Percentiles rank a stretch among this genome's conserved stretches.
Conservation (phyloP, 2,329 filamentous ascomycete genomes). For the Talaromyces sp. region DNA sequence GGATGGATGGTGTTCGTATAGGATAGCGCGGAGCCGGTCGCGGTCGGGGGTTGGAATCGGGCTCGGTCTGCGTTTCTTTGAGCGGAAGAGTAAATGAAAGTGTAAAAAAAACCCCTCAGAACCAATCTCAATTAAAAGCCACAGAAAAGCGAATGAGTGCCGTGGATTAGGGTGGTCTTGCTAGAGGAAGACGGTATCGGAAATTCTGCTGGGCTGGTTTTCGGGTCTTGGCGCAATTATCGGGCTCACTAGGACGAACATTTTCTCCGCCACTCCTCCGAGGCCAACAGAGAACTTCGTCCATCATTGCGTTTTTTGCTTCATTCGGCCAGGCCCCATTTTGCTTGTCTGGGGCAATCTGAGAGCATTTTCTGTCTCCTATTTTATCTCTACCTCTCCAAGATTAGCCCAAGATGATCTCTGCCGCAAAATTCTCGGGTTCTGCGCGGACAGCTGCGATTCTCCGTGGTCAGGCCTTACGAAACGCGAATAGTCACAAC, state of each 20-base stretch:
- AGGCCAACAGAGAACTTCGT: background rate
- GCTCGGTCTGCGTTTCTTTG: background rate
- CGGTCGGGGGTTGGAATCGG: background rate
- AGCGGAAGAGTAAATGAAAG: background rate
- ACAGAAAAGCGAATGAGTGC: background rate
- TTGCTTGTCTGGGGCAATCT: background rate
- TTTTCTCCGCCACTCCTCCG: slow-evolving; percentile 15
- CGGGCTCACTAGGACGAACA: slow-evolving; percentile 17
- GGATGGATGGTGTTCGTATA: background rate
- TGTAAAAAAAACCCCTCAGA: background rate
- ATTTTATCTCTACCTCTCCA: slow-evolving; percentile 32
- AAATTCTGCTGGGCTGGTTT: background rate
- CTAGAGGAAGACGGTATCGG: background rate
- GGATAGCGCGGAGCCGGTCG: background rate
- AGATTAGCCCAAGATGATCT: slow-evolving; percentile 33
- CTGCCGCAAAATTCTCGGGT: slow-evolving; percentile 29
- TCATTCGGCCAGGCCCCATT: slow-evolving; percentile 11
- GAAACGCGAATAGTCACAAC: slow-evolving; percentile 23
- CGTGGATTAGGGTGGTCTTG: background rate
- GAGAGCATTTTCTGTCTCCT: background rate
- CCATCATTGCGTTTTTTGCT: slow-evolving; percentile 26
- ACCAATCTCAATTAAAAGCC: background rate
- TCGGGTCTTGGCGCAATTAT: slow-evolving; percentile 13
- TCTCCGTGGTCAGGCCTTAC: slow-evolving; percentile 31
- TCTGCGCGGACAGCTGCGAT: slow-evolving; percentile 32